Conservation (phyloP, 495 filamentous ascomycete species). For the Daldinia loculata region DNA sequence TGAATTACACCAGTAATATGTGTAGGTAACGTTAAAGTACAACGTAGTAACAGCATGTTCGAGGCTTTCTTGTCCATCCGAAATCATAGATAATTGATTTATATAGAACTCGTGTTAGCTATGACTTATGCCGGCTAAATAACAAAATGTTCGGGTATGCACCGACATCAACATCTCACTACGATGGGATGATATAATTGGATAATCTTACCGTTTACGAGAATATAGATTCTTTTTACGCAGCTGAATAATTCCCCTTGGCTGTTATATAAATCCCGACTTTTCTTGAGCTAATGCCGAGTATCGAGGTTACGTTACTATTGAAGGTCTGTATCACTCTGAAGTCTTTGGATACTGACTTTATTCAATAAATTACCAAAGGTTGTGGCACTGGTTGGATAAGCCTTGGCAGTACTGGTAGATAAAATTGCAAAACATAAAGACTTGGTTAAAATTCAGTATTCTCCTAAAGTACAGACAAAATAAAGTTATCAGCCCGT, state of each 20-base stretch:
- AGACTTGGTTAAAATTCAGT: not conserved
- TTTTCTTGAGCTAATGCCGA: not conserved
- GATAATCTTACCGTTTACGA: not conserved
- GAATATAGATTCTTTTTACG: not conserved
- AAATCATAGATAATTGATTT: constrained; percentile 4
- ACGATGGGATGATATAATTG: not conserved
- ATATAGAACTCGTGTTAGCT: constrained; percentile 21
- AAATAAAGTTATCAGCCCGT: no score
- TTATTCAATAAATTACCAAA: no score
- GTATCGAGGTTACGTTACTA: not conserved
- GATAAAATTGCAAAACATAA: not conserved
- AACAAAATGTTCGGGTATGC: not conserved
- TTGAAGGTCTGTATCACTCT: not conserved
- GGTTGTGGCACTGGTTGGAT: no score
- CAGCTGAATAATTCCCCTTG: not conserved
- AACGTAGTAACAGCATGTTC: constrained; percentile 7
- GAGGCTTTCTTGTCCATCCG: constrained; percentile 2
- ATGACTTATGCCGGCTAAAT: constrained; percentile 22
- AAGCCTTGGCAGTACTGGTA: no score
- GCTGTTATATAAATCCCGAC: not conserved
- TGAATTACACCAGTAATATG: not conserved
- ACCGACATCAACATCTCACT: not conserved
- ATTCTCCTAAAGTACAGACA: no score
- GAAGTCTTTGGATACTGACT: not conserved
- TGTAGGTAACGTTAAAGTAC: constrained; percentile 22